These are phyloP conservation scores for Peterozyma toletana DNA, from an alignment of 805 yeast genomes.

Conservation along the genomic window DNA sequence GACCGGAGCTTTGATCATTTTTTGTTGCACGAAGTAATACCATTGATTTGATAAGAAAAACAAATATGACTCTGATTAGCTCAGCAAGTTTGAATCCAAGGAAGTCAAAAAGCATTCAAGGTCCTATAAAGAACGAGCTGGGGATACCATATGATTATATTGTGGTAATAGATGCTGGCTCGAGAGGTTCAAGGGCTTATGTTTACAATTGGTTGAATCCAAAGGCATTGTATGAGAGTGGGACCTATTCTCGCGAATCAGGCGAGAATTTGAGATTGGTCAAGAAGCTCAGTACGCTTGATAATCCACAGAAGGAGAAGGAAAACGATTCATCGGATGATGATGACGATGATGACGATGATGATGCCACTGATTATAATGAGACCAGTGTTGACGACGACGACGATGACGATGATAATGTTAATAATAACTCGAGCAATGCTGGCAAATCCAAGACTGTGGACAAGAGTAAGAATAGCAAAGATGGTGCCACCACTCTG, in stretches of 20 bases:
- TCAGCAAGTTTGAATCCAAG: no score
- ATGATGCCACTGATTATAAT: constrained; percentile 7
- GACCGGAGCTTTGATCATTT: no score
- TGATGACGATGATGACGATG: constrained; percentile 11
- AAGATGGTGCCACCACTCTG: not conserved
- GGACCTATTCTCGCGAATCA: constrained; percentile 14
- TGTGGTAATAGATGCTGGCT: constrained; percentile 58
- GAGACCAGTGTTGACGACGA: constrained; percentile 10
- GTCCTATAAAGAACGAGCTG: constrained; percentile 29
- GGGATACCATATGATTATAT: constrained; percentile 54
- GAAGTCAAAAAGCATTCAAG: constrained; percentile 10
- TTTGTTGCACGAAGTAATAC: no score
- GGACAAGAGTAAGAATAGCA: not conserved
- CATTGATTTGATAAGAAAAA: no score
- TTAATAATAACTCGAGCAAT: constrained; percentile 9
- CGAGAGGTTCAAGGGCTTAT: constrained; percentile 57
- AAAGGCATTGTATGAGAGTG: constrained; percentile 14
- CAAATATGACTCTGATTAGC: no score
- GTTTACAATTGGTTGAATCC: constrained; percentile 51
- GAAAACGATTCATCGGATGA: constrained; percentile 8
- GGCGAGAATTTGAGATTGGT: constrained; percentile 12
- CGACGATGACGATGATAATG: constrained; percentile 12
- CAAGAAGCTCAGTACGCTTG: constrained; percentile 8
- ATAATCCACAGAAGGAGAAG: not conserved
- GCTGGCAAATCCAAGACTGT: constrained; percentile 8